phyloP scores from a whole-genome alignment of 164 flowering plant species.

The Vitis rupestris region DNA sequence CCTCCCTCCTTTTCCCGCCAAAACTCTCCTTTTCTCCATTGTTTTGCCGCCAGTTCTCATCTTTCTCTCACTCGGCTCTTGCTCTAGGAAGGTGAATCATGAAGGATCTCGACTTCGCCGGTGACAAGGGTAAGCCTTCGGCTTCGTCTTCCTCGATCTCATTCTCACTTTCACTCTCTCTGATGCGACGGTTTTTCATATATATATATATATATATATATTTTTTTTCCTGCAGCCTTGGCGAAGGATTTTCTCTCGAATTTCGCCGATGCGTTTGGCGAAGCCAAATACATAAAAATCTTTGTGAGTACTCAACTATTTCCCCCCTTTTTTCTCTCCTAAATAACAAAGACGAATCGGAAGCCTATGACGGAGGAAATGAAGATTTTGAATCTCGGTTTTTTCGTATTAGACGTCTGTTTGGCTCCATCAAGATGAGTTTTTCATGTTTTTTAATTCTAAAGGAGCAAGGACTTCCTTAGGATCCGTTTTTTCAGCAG shows the following conservation, averaged over 20 bases:
- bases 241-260: slow-evolving; percentile 79
- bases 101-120: slow-evolving; percentile 51
- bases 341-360: no score
- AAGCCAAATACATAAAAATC: slow-evolving; percentile 77
- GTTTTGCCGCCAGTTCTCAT: slow-evolving; percentile 30
- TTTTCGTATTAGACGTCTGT: no score
- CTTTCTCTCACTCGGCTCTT: slow-evolving; percentile 4
- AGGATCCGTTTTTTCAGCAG: no score
- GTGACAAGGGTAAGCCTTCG: slow-evolving; percentile 48
- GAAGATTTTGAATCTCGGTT: no score
- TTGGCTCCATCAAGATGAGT: no score
- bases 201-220: background rate
- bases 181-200: background rate
- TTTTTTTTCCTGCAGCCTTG: slow-evolving; percentile 31
- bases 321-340: background rate
- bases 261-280: slow-evolving; percentile 76
- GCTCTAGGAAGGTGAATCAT: slow-evolving; percentile 19
- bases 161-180: background rate
- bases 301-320: slow-evolving; percentile 50
- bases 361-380: no score
- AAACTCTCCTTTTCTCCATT: slow-evolving; percentile 7
- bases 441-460: no score
- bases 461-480: no score
- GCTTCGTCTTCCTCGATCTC: slow-evolving; percentile 6
- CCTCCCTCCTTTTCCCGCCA: slow-evolving; percentile 29